Evolutionary conservation across 306 rosid genomes (phyloP).

Genomic region (Inga leiocalycina): DNA sequence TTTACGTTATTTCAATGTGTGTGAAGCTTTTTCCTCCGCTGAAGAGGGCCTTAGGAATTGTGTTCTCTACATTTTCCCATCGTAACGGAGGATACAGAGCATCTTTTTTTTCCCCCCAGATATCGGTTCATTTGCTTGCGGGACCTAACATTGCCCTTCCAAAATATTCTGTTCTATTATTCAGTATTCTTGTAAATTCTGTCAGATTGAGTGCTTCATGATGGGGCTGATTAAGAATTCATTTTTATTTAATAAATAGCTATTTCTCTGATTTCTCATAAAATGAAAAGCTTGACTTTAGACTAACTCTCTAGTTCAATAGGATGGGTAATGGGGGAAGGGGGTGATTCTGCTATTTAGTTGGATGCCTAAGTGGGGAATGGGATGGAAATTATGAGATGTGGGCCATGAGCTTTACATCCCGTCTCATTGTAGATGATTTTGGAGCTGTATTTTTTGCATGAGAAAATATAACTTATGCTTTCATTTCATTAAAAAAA

Average conservation of each 20-base stretch:
- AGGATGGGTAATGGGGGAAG: background rate
- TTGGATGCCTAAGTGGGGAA: background rate
- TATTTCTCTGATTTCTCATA: background rate
- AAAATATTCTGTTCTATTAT: background rate
- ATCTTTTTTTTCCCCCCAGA: too few relatives aligned
- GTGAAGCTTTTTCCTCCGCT: too few relatives aligned
- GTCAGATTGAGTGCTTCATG: background rate
- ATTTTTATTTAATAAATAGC: background rate
- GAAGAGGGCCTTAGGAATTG: too few relatives aligned
- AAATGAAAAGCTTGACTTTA: background rate
- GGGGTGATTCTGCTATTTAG: background rate
- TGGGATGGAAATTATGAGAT: background rate
- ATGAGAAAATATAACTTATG: background rate
- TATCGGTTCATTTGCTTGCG: too few relatives aligned
- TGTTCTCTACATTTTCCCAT: too few relatives aligned
- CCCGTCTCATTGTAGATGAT: background rate
- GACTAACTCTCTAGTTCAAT: background rate
- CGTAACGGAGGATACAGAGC: too few relatives aligned
- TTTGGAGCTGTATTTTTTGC: background rate
- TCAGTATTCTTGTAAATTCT: background rate
- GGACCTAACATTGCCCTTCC: background rate
- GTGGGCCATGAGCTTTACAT: background rate
- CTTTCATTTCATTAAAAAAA: background rate
- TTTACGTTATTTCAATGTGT: too few relatives aligned
- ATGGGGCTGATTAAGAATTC: background rate